Conservation (phyloP, 768 basidiomycete species). For the Boletus reticulatus region DNA sequence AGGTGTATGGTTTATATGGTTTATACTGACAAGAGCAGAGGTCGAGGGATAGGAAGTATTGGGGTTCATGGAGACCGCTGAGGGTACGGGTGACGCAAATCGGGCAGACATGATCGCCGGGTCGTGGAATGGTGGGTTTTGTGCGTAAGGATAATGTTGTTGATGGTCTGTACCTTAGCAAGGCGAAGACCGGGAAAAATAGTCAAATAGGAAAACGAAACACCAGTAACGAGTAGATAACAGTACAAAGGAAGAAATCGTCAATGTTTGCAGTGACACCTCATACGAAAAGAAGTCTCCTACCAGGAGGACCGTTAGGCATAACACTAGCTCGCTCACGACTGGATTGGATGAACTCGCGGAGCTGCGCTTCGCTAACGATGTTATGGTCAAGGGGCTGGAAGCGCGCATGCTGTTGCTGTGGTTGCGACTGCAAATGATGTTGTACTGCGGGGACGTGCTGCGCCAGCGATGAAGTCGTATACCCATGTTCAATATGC, state of each 20-base stretch:
- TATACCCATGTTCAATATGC: conserved; percentile 42
- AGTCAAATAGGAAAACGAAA: conserved; percentile 5
- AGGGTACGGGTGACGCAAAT: conserved; percentile 44
- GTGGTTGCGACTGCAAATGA: conserved; percentile 35
- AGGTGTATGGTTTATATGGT: conserved; percentile 13
- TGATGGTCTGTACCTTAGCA: conserved; percentile 35
- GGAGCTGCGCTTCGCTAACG: conserved; percentile 73
- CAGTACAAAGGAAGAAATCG: conserved; percentile 28
- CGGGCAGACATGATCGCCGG: conserved; percentile 81
- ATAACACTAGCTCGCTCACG: conserved; percentile 49
- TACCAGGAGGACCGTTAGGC: conserved; percentile 43
- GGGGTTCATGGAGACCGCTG: conserved; percentile 7
- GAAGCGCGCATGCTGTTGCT: conserved; percentile 41
- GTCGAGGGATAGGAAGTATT: conserved; percentile 9
- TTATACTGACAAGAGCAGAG: conserved; percentile 13
- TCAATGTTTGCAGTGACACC: conserved; percentile 31
- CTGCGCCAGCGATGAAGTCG: conserved; percentile 48
- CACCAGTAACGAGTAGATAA: conserved; percentile 24
- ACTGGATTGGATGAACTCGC: conserved; percentile 73
- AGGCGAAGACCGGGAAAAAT: conserved; percentile 13
- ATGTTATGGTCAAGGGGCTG: conserved; percentile 53
- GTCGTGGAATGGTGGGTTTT: conserved; percentile 58
- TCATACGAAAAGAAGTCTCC: conserved; percentile 45
- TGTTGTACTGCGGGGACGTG: conserved; percentile 39
- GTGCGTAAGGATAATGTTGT: conserved; percentile 32